These are phyloP conservation scores for Fusarium newnesense DNA, from an alignment of 2,329 filamentous ascomycete species.

Conservation along the genomic window DNA sequence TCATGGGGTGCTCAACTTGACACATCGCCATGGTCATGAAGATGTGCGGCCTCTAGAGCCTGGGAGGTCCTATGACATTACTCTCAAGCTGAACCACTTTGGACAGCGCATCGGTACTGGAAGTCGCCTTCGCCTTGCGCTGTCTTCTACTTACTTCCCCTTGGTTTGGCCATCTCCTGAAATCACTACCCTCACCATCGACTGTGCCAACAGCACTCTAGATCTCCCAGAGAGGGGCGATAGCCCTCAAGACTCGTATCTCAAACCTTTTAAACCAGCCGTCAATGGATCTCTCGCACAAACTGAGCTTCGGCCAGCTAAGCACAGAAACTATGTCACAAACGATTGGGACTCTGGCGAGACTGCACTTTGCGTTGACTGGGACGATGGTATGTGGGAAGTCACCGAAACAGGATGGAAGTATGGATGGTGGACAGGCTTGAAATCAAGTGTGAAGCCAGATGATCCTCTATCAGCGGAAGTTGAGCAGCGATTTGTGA, in stretches of 20 bases:
- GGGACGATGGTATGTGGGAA: slow-evolving; percentile 3
- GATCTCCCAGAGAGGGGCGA: neutral
- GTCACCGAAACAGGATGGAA: neutral
- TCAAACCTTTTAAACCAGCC: neutral
- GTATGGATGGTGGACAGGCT: neutral
- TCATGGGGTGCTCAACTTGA: slow-evolving; percentile 1
- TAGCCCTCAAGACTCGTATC: neutral
- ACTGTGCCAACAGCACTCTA: neutral
- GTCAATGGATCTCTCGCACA: neutral
- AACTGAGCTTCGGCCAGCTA: neutral
- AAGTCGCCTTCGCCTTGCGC: neutral
- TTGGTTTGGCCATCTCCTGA: slow-evolving; percentile 11
- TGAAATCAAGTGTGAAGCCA: neutral
- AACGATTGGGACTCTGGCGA: neutral
- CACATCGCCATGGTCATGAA: neutral
- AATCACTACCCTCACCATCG: neutral
- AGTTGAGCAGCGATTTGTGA: neutral
- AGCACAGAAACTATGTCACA: neutral
- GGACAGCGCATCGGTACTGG: neutral
- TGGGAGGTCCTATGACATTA: neutral
- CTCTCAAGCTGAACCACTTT: neutral
- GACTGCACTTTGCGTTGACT: neutral
- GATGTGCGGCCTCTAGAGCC: neutral
- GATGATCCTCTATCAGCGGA: neutral
- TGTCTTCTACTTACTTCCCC: slow-evolving; percentile 5